phyloP scores from a whole-genome alignment of 345 rosid genomes.

The Durio zibethinus region DNA sequence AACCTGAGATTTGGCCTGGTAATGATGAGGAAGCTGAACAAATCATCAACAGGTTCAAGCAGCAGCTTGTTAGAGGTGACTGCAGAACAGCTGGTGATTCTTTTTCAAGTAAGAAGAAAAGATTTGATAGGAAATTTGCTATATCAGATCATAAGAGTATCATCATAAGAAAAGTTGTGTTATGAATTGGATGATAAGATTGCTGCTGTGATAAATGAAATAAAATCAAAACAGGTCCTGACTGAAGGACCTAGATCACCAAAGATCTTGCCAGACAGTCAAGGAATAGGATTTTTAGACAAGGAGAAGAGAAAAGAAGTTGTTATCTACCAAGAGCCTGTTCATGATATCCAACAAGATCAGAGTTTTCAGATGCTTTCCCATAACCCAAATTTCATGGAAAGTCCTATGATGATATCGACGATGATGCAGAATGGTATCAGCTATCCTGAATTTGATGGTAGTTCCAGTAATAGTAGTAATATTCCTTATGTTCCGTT shows the following conservation, averaged over 20 bases:
- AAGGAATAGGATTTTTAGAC: background rate
- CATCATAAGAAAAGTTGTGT: background rate
- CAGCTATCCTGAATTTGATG: background rate
- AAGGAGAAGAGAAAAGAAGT: background rate
- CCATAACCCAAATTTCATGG: background rate
- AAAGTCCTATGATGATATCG: background rate
- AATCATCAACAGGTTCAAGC: background rate
- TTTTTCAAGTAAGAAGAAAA: background rate
- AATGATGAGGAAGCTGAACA: background rate
- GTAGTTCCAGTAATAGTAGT: background rate
- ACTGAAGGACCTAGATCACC: background rate
- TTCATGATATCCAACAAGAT: background rate
- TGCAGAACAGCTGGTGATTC: background rate
- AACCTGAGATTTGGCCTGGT: background rate
- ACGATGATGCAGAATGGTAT: background rate
- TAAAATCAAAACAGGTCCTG: background rate
- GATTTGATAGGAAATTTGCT: background rate
- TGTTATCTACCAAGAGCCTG: background rate
- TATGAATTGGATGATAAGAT: background rate
- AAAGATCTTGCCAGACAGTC: background rate
- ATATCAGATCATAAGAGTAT: background rate
- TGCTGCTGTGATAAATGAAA: background rate
- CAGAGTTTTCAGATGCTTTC: background rate
- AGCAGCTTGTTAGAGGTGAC: background rate
- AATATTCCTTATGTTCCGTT: background rate